Conservation (phyloP, 495 filamentous ascomycete species). For the Annulohypoxylon maeteangense region DNA sequence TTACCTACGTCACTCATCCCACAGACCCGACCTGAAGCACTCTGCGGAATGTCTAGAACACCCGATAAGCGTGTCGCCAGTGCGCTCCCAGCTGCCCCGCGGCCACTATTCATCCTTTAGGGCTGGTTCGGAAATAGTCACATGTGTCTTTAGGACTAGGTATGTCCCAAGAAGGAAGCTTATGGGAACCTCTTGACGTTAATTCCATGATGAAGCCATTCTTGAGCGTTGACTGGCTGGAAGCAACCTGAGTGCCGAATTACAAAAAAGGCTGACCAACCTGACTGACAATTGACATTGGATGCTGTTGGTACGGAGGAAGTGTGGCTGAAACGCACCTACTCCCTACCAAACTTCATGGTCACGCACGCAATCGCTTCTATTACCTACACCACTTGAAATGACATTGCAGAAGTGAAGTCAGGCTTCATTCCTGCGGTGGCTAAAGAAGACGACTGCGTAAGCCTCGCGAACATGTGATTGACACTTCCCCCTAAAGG, state of each 20-base stretch:
- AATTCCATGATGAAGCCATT: slow-evolving; percentile 12
- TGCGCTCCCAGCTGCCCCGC: background rate
- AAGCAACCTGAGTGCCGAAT: slow-evolving; percentile 10
- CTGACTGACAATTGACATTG: slow-evolving; percentile 20
- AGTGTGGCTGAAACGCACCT: slow-evolving; percentile 39
- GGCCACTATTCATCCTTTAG: background rate
- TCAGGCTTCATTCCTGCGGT: background rate
- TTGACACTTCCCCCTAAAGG: background rate
- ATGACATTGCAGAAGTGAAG: slow-evolving; percentile 13
- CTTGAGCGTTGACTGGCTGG: slow-evolving; percentile 25
- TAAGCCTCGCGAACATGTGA: background rate
- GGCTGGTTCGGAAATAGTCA: background rate
- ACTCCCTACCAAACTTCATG: background rate
- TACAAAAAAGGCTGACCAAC: slow-evolving; percentile 17
- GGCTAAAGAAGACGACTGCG: background rate
- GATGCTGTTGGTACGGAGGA: slow-evolving; percentile 21
- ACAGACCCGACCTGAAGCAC: background rate
- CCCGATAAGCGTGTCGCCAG: slow-evolving; percentile 1
- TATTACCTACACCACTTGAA: slow-evolving; percentile 6
- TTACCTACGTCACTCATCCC: slow-evolving; percentile 8
- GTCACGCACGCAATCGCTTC: slow-evolving; percentile 4
- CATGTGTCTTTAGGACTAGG: slow-evolving; percentile 5
- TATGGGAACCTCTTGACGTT: slow-evolving; percentile 5
- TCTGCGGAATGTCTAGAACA: slow-evolving; percentile 15
- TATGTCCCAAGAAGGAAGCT: slow-evolving; percentile 12